phyloP scores from a whole-genome alignment of 352 stramenopile genomes.

The Nothophytophthora sp. region DNA sequence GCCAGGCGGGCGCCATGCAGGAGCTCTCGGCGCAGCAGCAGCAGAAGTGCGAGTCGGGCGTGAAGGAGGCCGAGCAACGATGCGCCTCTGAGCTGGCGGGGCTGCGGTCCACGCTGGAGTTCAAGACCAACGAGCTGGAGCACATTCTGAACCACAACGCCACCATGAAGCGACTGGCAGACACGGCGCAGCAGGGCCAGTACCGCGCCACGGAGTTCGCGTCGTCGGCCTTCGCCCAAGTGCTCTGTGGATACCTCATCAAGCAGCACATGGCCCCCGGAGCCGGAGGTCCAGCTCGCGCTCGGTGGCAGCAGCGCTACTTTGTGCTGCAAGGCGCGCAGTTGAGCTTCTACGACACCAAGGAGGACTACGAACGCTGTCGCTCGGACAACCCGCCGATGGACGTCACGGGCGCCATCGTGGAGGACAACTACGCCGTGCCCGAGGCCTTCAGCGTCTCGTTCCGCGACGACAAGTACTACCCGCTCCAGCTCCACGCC shows the following conservation, averaged over 20 bases:
- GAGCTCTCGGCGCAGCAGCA: conserved; percentile 77
- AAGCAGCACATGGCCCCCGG: conserved; percentile 74
- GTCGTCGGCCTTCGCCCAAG: conserved; percentile 60
- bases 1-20: conserved; percentile 81
- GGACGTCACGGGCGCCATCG: conserved; percentile 70
- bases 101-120: conserved; percentile 74
- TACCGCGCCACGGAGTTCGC: conserved; percentile 87
- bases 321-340: conserved; percentile 82
- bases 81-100: conserved; percentile 64
- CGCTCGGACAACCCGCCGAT: conserved; percentile 80
- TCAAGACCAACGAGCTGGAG: conserved; percentile 88
- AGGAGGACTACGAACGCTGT: conserved; percentile 86
- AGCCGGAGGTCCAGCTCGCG: conserved; percentile 31
- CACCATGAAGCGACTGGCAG: conserved; percentile 83
- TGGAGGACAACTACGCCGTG: conserved; percentile 80
- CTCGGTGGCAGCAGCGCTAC: conserved; percentile 89
- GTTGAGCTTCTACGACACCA: conserved; percentile 85
- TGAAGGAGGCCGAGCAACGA: conserved; percentile 79
- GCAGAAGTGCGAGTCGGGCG: conserved; percentile 73
- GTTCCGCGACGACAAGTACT: conserved; percentile 82
- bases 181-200: conserved; percentile 84
- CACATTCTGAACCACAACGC: conserved; percentile 89
- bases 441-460: conserved; percentile 82
- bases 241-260: conserved; percentile 85
- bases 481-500: conserved; percentile 79